Conservation (phyloP, 345 rosid genomes). For the Eucalyptus albens region DNA sequence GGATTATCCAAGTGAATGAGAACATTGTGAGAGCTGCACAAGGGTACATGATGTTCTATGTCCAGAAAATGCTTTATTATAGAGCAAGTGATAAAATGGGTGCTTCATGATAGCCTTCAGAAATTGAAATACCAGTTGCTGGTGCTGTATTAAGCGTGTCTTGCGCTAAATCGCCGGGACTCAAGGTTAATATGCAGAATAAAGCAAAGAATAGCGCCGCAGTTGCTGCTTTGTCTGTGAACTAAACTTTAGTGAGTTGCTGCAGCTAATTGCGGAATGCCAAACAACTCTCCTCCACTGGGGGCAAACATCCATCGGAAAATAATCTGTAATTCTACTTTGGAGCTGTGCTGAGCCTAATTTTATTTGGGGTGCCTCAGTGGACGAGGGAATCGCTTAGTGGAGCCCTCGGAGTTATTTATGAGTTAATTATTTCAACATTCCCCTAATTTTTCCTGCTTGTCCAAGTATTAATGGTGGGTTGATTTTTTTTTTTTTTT, state of each 20-base stretch:
- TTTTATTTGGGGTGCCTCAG: conserved; percentile 24
- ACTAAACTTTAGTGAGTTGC: neutral
- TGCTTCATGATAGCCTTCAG: neutral
- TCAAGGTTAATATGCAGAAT: neutral
- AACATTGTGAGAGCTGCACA: conserved; percentile 73
- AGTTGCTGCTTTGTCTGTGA: neutral
- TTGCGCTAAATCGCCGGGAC: neutral
- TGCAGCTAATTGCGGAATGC: neutral
- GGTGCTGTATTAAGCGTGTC: neutral
- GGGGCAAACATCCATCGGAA: no score
- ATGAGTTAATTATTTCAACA: neutral
- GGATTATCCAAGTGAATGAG: conserved; percentile 53
- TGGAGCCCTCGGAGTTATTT: neutral
- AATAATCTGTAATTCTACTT: neutral
- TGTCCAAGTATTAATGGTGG: neutral
- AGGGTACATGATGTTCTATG: conserved; percentile 88
- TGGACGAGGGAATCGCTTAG: conserved; percentile 2
- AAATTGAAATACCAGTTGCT: neutral
- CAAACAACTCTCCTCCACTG: no score
- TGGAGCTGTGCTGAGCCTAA: conserved; percentile 17
- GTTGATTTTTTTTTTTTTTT: neutral
- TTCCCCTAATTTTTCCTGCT: neutral
- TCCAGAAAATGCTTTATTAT: conserved; percentile 45
- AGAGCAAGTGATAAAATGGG: conserved; percentile 8
- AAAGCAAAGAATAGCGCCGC: neutral